Conservation (phyloP, 1,284 basidiomycete species). For the Acaromyces ingoldii region DNA sequence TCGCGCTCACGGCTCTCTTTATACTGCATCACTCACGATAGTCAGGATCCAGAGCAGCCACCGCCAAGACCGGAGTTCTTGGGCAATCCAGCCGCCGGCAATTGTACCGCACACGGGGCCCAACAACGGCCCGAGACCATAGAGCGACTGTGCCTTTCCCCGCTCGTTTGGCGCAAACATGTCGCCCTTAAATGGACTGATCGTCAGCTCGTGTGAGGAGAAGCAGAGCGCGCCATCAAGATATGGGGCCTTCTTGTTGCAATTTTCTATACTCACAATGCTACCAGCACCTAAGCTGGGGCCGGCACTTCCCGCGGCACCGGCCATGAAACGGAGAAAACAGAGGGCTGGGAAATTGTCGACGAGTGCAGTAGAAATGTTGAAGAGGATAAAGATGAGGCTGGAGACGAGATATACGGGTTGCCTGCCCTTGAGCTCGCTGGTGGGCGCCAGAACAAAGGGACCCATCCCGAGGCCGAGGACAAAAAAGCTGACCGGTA, state of each 20-base stretch:
- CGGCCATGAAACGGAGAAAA: slow-evolving; percentile 35
- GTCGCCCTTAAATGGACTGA: slow-evolving; percentile 17
- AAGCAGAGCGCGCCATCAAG: not conserved
- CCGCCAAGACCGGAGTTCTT: slow-evolving; percentile 21
- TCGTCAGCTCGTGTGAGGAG: not conserved
- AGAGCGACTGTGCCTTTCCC: slow-evolving; percentile 29
- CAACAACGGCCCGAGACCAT: slow-evolving; percentile 36
- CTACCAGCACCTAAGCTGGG: slow-evolving; percentile 38
- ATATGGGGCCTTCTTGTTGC: not conserved
- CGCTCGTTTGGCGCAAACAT: slow-evolving; percentile 38
- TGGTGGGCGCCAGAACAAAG: slow-evolving; percentile 55
- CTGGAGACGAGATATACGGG: slow-evolving; percentile 50
- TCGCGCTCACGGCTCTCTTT: not conserved
- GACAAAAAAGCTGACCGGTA: slow-evolving; percentile 37
- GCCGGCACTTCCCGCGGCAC: slow-evolving; percentile 31
- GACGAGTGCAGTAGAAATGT: slow-evolving; percentile 40
- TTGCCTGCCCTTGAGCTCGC: slow-evolving; percentile 54
- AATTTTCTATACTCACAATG: slow-evolving; percentile 17
- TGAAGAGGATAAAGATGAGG: slow-evolving; percentile 48
- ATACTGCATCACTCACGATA: slow-evolving; percentile 15
- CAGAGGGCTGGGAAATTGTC: slow-evolving; percentile 46
- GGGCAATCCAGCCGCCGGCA: slow-evolving; percentile 33
- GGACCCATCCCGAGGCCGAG: slow-evolving; percentile 50
- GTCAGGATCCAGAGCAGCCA: slow-evolving; percentile 36
- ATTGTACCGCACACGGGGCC: slow-evolving; percentile 39